Evolutionary conservation across 164 flowering plant genomes (phyloP).

Genomic region (Nymphaea thermarum): DNA sequence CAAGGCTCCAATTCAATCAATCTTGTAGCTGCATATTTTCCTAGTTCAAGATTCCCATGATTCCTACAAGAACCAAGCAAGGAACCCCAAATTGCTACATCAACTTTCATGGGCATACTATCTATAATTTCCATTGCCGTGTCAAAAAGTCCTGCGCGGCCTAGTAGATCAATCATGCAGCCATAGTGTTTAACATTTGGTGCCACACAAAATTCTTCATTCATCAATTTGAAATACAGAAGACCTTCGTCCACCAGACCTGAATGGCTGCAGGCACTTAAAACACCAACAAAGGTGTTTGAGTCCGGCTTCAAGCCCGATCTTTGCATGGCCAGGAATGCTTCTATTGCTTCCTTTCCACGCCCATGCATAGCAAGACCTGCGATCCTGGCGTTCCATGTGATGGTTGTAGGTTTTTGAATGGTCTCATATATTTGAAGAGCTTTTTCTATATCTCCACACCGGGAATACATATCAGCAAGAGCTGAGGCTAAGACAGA

Average conservation of each 20-base stretch:
- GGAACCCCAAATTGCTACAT: conserved; percentile 8
- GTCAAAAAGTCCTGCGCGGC: conserved; percentile 6
- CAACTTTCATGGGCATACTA: conserved; percentile 3
- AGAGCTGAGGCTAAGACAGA: conserved; percentile 8
- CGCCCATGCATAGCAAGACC: conserved; percentile 5
- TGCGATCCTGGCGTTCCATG: conserved; percentile 7
- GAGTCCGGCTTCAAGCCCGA: not conserved
- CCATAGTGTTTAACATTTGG: conserved; percentile 10
- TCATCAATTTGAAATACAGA: conserved; percentile 3
- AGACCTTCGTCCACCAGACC: conserved; percentile 8
- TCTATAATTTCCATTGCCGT: conserved; percentile 4
- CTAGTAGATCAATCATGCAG: conserved; percentile 9
- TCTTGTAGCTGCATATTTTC: conserved; percentile 2
- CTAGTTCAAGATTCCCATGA: conserved; percentile 3
- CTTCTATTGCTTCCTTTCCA: not conserved
- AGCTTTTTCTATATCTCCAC: conserved; percentile 3
- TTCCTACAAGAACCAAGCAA: conserved; percentile 9
- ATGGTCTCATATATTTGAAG: not conserved
- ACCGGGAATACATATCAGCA: conserved; percentile 5
- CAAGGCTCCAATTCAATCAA: conserved; percentile 5
- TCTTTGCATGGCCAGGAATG: not conserved
- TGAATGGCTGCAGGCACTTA: conserved; percentile 7
- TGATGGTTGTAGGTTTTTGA: not conserved
- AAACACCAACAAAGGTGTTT: conserved; percentile 5
- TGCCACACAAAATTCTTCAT: not conserved